Base-by-base conservation (phyloP, 2,329 filamentous ascomycete genomes). In the Penicillium sp. region DNA sequence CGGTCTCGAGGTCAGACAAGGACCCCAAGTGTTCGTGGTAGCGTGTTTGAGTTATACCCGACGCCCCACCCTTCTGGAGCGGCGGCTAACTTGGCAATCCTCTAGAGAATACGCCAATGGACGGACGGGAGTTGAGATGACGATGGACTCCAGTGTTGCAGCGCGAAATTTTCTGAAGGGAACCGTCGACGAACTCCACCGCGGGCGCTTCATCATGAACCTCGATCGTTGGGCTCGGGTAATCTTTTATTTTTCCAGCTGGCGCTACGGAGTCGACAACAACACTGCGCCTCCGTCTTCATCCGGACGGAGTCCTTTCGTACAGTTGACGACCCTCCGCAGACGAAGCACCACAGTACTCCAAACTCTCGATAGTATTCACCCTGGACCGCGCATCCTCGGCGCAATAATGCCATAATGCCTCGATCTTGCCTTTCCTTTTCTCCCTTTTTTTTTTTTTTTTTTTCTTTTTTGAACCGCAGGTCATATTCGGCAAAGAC, bases 31-130 rank as follows among this genome's bases (percentile, higher is more conserved):
- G 67, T 65, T 71, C 65, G 70, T 62, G 53, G 58, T 72, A 71
- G 72, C 64, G 71, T 67, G 73, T 75, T 75, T 73, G 71, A 73
- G 68, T 65, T 73, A 73, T 51, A 73, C 58, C 61, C 53, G 64
- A 26, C 7, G 53, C 65, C 65, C 70, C 71, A 70, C 71, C 49
- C 25, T 54, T 51, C 62, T 68, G 66, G 63, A 63, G 66, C 64
- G 68, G 64, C 68, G 68, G 68, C 62, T 68, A 68, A 62, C 64
- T 71, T 70, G 69, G 66, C 64, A 61, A 58, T 56, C 19, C 16
- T 40, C 51, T 22, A 40, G 51, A 40, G 30, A 16, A 28, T 38
- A 16, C 25, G 19, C 30, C 25, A 40, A 40, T 38, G 51, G 51
- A 38, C 51, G 13, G 35, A 52, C 26, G 1, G 30, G 30, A 4